A percentile compares a stretch with the other conserved stretches of the same genome.
phyloP scores from a whole-genome alignment of 495 filamentous ascomycete species.

The Hypoxylon trugodes region DNA sequence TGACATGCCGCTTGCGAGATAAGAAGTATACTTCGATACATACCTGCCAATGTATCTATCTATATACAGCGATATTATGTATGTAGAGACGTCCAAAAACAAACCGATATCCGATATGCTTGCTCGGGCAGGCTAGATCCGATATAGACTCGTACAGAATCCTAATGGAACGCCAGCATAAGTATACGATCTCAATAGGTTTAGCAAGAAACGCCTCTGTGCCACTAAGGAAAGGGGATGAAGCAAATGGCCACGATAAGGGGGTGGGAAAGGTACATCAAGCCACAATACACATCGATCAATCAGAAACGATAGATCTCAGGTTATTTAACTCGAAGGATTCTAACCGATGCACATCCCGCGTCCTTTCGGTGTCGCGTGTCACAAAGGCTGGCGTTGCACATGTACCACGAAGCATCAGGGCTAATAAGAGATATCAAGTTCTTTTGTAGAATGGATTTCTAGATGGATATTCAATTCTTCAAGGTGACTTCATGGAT shows the following conservation, averaged over 20 bases:
- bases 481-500: no score
- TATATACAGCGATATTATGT: no score
- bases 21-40: neutral
- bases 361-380: slow-evolving; percentile 4
- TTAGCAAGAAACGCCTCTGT: neutral
- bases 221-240: neutral
- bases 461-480: no score
- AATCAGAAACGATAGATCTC: neutral
- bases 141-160: neutral
- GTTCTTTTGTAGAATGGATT: no score
- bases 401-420: neutral
- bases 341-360: neutral
- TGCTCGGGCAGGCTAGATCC: neutral
- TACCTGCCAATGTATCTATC: neutral
- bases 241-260: slow-evolving; percentile 1
- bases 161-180: slow-evolving; percentile 1
- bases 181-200: neutral
- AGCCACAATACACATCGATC: slow-evolving; percentile 11
- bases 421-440: neutral
- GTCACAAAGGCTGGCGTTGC: slow-evolving; percentile 14
- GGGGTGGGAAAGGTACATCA: neutral
- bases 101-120: neutral
- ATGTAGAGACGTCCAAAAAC: no score
- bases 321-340: neutral
- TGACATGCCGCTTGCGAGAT: slow-evolving; percentile 11